These are phyloP conservation scores for Peniophora sp. DNA, from an alignment of 1,284 basidiomycete genomes.

Conservation along the genomic window DNA sequence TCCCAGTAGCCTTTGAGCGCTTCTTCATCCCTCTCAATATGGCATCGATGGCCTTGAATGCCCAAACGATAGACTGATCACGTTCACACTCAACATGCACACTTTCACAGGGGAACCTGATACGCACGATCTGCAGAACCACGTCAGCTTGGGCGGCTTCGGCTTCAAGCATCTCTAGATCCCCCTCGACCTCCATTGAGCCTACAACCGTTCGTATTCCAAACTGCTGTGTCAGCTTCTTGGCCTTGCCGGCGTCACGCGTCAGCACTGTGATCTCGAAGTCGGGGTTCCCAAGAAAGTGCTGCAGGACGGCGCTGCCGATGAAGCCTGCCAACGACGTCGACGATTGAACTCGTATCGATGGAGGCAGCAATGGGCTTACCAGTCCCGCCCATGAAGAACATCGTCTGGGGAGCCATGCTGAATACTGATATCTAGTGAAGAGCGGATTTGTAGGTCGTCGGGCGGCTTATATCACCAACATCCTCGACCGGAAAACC, in stretches of 20 bases:
- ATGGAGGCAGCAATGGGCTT: too few relatives aligned
- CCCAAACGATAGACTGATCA: constrained; percentile 28
- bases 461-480: too few relatives aligned
- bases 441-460: too few relatives aligned
- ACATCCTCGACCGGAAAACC: too few relatives aligned
- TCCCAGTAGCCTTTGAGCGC: constrained; percentile 26
- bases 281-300: constrained; percentile 28
- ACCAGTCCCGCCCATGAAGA: background rate
- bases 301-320: constrained; percentile 39
- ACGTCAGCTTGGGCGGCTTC: constrained; percentile 37
- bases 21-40: constrained; percentile 38
- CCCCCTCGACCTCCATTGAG: constrained; percentile 21
- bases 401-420: background rate
- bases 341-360: too few relatives aligned
- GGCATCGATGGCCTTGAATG: constrained; percentile 37
- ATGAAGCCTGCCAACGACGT: constrained; percentile 49
- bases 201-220: constrained; percentile 26
- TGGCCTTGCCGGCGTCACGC: constrained; percentile 29
- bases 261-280: constrained; percentile 36
- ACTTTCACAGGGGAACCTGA: too few relatives aligned
- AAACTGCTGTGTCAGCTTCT: constrained; percentile 20
- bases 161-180: constrained; percentile 25
- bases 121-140: constrained; percentile 36
- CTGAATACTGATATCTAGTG: too few relatives aligned
- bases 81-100: constrained; percentile 36